Conservation (phyloP, 2,329 filamentous ascomycete genomes). For the Talaromyces sp. region DNA sequence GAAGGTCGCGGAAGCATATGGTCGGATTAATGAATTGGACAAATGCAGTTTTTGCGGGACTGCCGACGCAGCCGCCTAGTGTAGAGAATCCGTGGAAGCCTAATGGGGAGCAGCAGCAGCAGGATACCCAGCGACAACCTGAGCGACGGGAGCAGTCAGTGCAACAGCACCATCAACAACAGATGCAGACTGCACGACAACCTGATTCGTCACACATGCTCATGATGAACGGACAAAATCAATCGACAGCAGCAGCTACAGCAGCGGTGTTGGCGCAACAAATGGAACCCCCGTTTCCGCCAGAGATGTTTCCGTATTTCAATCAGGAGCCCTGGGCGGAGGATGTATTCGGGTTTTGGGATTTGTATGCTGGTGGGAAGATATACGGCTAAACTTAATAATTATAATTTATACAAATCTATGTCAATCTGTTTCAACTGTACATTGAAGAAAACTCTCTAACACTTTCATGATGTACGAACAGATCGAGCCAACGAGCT, state of each 20-base stretch:
- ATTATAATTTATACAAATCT: background rate
- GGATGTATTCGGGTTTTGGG: slow-evolving; percentile 16
- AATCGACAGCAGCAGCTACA: background rate
- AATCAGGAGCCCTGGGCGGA: slow-evolving; percentile 15
- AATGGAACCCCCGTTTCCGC: background rate
- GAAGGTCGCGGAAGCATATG: slow-evolving; percentile 8
- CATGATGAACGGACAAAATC: slow-evolving; percentile 2
- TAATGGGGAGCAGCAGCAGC: background rate
- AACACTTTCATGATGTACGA: too few relatives aligned
- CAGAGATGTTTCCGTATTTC: slow-evolving; percentile 15
- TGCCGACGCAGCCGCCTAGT: background rate
- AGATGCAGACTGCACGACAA: background rate
- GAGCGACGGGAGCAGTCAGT: background rate
- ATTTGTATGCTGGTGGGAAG: slow-evolving; percentile 1
- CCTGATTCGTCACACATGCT: background rate
- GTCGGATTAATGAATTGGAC: slow-evolving; percentile 1
- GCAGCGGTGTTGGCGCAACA: slow-evolving; percentile 4
- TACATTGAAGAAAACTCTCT: too few relatives aligned
- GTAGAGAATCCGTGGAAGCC: background rate
- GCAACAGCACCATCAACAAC: background rate
- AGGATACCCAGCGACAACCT: background rate
- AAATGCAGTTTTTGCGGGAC: slow-evolving; percentile 1
- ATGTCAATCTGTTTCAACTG: too few relatives aligned
- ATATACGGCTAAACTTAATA: background rate
- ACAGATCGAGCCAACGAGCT: background rate